These are phyloP conservation scores for Chaetomium strumarium DNA, from an alignment of 2,329 filamentous ascomycete species.

Conservation along the genomic window DNA sequence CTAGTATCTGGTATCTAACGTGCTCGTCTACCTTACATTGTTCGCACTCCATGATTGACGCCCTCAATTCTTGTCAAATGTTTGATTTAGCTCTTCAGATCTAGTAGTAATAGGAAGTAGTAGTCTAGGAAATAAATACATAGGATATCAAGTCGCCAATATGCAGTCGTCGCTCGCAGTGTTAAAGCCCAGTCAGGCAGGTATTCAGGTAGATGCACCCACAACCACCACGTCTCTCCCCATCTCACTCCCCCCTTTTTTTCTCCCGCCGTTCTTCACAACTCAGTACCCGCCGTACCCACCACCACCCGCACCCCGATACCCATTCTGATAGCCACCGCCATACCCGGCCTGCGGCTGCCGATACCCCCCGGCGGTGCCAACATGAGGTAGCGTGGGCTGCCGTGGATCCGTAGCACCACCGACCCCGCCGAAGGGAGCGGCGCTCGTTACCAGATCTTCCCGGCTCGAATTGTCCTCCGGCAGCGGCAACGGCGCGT, in stretches of 20 bases:
- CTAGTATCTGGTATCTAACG: not conserved
- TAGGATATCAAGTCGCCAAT: not conserved
- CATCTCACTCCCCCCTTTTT: no score
- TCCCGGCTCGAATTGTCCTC: conserved; percentile 31
- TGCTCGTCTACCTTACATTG: no score
- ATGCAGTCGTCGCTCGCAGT: not conserved
- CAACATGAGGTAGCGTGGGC: conserved; percentile 31
- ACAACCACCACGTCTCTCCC: no score
- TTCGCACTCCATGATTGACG: no score
- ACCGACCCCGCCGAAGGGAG: conserved; percentile 32
- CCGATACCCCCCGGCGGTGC: not conserved
- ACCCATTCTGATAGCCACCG: not conserved
- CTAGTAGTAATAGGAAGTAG: not conserved
- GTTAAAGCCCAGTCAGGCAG: not conserved
- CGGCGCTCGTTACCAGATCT: conserved; percentile 36
- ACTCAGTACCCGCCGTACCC: no score
- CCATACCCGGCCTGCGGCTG: not conserved
- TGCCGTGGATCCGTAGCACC: conserved; percentile 28
- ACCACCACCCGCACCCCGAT: not conserved
- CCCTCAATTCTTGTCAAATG: no score
- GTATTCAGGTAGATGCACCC: no score
- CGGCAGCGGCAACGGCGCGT: not conserved
- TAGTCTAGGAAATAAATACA: not conserved
- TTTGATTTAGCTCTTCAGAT: no score
- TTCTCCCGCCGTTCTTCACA: no score